These are phyloP conservation scores for Saprolegnia parasitica DNA, from an alignment of 352 stramenopile genomes.

Conservation along the genomic window DNA sequence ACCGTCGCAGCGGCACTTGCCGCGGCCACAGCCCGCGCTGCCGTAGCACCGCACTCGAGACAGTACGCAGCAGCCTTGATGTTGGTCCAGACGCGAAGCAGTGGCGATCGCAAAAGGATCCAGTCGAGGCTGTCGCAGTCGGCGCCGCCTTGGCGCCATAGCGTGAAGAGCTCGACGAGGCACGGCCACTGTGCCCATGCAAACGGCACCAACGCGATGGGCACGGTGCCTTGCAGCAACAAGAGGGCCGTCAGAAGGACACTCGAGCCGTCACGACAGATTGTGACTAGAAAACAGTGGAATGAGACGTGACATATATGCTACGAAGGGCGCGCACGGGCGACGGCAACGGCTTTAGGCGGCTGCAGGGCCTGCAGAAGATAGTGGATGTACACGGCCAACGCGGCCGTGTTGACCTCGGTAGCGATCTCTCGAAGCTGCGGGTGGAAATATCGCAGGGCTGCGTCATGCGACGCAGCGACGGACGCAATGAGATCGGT, in stretches of 20 bases:
- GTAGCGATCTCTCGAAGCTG: constrained; percentile 43
- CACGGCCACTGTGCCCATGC: constrained; percentile 37
- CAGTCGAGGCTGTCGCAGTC: constrained; percentile 51
- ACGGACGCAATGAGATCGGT: constrained; percentile 50
- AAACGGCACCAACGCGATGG: constrained; percentile 57
- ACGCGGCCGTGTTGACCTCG: constrained; percentile 45
- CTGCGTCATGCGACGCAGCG: constrained; percentile 35
- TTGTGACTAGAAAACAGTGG: not conserved
- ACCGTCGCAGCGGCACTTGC: constrained; percentile 9
- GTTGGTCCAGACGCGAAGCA: constrained; percentile 70
- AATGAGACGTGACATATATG: not conserved
- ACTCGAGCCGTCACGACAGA: not conserved
- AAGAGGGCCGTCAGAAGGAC: constrained; percentile 34
- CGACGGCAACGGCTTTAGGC: not conserved
- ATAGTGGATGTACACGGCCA: constrained; percentile 63
- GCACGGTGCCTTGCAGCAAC: constrained; percentile 49
- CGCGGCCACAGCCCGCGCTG: constrained; percentile 46
- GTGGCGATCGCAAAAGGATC: constrained; percentile 61
- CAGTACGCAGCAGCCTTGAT: constrained; percentile 63
- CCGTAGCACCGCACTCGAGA: constrained; percentile 56
- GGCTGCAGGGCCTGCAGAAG: constrained; percentile 53
- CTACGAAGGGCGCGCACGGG: not conserved
- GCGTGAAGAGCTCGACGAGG: not conserved
- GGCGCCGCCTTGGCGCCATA: constrained; percentile 22
- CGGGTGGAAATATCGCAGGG: constrained; percentile 47